Percentiles rank a stretch among this genome's conserved stretches.
Evolutionary conservation across 768 basidiomycete genomes (phyloP).

Genomic region (Lactifluus echinatus): DNA sequence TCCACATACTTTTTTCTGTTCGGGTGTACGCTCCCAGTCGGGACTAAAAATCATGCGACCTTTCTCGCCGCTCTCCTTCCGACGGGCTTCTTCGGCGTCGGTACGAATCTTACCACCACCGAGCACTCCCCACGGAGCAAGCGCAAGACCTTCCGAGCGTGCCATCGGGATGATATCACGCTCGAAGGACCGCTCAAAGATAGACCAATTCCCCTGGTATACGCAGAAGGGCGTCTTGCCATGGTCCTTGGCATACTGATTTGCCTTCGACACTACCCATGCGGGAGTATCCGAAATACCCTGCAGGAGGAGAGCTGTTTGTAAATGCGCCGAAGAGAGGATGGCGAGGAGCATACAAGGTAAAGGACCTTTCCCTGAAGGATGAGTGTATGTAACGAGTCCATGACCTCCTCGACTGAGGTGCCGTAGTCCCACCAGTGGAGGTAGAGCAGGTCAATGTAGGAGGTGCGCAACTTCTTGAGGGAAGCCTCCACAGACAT

Average conservation of each 20-base stretch:
- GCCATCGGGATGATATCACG: constrained; percentile 35
- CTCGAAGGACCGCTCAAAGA: constrained; percentile 32
- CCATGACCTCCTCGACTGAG: constrained; percentile 49
- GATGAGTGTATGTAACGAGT: constrained; percentile 43
- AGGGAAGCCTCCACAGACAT: constrained; percentile 35
- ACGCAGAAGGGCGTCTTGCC: constrained; percentile 32
- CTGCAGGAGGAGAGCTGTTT: background rate
- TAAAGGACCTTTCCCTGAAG: constrained; percentile 39
- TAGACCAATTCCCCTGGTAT: constrained; percentile 31
- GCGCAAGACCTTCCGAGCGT: constrained; percentile 29
- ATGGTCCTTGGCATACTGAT: constrained; percentile 33
- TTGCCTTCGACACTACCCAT: constrained; percentile 32
- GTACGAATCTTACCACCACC: constrained; percentile 33
- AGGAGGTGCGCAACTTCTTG: constrained; percentile 38
- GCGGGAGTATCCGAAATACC: constrained; percentile 27
- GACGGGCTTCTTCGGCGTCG: constrained; percentile 30
- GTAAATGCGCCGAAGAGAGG: background rate
- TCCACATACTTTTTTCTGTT: constrained; percentile 27
- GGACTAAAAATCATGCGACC: constrained; percentile 26
- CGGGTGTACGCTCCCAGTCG: constrained; percentile 30
- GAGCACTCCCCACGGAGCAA: constrained; percentile 37
- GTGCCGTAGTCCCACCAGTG: constrained; percentile 48
- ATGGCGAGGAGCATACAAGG: constrained; percentile 16
- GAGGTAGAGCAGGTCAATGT: constrained; percentile 40
- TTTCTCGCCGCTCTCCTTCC: constrained; percentile 26